Conservation (phyloP, 306 rosid genomes). For the Glycine soja region DNA sequence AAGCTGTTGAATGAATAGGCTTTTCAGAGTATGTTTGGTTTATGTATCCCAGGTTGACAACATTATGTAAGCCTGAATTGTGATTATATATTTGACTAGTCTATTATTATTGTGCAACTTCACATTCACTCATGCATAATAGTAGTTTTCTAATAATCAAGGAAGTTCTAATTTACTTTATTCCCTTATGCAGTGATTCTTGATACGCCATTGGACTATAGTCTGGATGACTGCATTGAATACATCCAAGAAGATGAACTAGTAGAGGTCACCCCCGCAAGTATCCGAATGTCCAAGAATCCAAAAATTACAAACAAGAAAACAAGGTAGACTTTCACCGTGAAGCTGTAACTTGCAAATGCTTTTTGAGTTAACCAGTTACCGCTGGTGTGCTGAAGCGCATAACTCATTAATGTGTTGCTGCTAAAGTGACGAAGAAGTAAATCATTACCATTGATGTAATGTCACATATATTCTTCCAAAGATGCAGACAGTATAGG, state of each 20-base stretch:
- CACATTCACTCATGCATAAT: background rate
- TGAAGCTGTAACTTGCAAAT: constrained; percentile 48
- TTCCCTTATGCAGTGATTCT: constrained; percentile 72
- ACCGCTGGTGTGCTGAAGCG: constrained; percentile 26
- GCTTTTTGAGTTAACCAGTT: constrained; percentile 27
- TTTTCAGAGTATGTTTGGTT: background rate
- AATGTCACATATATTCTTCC: constrained; percentile 33
- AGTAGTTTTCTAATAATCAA: constrained; percentile 4
- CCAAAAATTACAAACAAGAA: constrained; percentile 79
- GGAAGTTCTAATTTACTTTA: constrained; percentile 17
- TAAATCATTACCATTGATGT: constrained; percentile 19
- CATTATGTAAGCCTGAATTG: constrained; percentile 29
- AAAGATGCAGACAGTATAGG: constrained; percentile 42
- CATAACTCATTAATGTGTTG: constrained; percentile 34
- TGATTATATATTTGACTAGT: background rate
- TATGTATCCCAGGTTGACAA: constrained; percentile 18
- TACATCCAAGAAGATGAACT: constrained; percentile 98
- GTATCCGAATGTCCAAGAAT: constrained; percentile 92
- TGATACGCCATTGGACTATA: constrained; percentile 90
- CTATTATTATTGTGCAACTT: background rate
- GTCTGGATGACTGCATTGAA: constrained; percentile 97
- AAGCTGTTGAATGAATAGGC: constrained; percentile 22
- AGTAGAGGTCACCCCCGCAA: constrained; percentile 84
- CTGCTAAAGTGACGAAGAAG: constrained; percentile 25
- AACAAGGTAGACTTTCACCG: constrained; percentile 57